Evolutionary conservation across 73 alveolate species (phyloP), one percentile per base, ranked within the genome.

Genomic region (Tetrahymena malaccensis): DNA sequence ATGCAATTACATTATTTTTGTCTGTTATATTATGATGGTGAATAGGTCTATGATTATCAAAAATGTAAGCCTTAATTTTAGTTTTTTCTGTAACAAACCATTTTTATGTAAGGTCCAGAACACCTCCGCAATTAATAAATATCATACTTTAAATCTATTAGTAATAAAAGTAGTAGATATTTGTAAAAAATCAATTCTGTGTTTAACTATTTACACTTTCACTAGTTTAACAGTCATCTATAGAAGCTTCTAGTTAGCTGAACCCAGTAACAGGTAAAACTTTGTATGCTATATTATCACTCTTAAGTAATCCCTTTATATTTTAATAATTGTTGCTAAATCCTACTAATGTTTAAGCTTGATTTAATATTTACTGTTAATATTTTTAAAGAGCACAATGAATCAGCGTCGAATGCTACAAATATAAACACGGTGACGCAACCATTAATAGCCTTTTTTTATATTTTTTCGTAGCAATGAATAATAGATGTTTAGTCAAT

Each of bases 41-140:
- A 56, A 97, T 95, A 2, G 99, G 99, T 43, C 99, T 96, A 96
- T 96, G 98, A 43, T 98, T 85, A 94, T 98, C 99, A 84, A 98
- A 93, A 56, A 98, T 94, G 95, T 96, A 97, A 25, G 97, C 85
- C 94, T 97, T 84, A 50, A 97, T 96, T 70, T 97, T 95, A 83
- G 56, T 94, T 70, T 96, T 94, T 35, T 94, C 96, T 94, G 96
- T 93, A 94, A 96, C 94, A 96, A 96, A 98, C 99, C 99, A 98
- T 56, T 94, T 93, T 94, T 93, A 85, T 16, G 99, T 97, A 70
- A 97, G 97, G 93, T 98, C 99, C 27, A 98, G 93, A 89, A 95
- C 95, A 7, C 98, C 99, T 35, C 98, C 98, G 94, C 99, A 98
- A 93, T 97, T 97, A 19, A 98, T 95, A 95, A 98, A 96, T n/a